Percentiles rank a stretch among this genome's conserved stretches.
phyloP scores from a whole-genome alignment of 176 grass and related monocot species.

The Raddia guianensis region DNA sequence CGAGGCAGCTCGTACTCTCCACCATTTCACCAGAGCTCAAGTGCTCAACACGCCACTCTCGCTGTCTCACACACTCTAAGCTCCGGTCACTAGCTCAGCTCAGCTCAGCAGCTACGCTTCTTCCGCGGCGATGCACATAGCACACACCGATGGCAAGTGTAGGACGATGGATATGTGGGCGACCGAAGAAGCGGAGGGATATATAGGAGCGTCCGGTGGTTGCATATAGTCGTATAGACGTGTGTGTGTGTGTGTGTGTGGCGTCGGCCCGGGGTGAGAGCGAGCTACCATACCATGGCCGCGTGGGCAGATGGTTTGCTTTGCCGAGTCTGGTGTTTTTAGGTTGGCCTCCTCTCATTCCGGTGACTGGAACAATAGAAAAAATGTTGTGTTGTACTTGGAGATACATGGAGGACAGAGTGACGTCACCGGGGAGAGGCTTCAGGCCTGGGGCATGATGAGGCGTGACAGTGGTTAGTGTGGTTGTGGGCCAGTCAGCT shows the following conservation, averaged over 20 bases:
- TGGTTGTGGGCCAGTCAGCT: conserved; percentile 26
- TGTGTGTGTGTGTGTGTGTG: not conserved
- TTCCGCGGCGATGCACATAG: conserved; percentile 1
- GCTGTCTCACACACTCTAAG: no score
- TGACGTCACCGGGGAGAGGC: not conserved
- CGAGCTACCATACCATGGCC: conserved; percentile 6
- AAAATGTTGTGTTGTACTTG: not conserved
- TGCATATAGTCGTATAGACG: not conserved
- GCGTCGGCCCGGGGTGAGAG: no score
- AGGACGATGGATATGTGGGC: not conserved
- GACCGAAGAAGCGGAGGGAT: not conserved
- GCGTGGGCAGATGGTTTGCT: conserved; percentile 23
- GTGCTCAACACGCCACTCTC: no score
- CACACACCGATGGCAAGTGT: not conserved
- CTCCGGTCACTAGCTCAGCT: no score
- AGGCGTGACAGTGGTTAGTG: not conserved
- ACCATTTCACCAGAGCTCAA: conserved; percentile 42
- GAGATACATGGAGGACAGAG: not conserved
- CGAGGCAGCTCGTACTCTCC: conserved; percentile 56
- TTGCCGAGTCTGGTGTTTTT: not conserved
- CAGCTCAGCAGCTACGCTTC: not conserved
- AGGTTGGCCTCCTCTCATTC: not conserved
- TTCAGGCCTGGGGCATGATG: not conserved
- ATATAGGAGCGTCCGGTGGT: conserved; percentile 35
- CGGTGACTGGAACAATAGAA: not conserved